Evolutionary conservation across 192 early-diverging fungal species (phyloP), one percentile per base, ranked within the genome.

Genomic region (Pilobolus umbonatus): DNA sequence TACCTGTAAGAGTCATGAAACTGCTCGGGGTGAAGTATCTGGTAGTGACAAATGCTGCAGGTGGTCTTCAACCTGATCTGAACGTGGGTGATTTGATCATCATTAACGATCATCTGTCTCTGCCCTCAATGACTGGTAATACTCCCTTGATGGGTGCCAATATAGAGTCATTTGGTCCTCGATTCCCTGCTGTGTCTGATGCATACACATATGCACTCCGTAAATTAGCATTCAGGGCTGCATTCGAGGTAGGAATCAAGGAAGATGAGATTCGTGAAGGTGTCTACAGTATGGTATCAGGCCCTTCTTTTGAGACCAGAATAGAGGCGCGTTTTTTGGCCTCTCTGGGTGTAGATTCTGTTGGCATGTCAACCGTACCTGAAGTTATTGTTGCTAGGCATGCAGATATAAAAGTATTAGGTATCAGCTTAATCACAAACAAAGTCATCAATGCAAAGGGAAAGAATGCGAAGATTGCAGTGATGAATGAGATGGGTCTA

Each of bases 341-440:
- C 7, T 17, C 28, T 8, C 64, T 87, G 17, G 90, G 90, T 29
- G 92, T 80, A 11, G 93, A 95, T 69, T 81, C 82, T 40, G 86
- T 97, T 10, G 93, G 93, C 19, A 92, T 94, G 85, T 88, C 85
- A 14, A 95, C 91, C 4, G 85, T 89, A 31, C 92, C 94, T 0
- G 94, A 96, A 58, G 87, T 93, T 15, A 72, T 94, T 40, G 83
- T 88, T n/a, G 93, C 93, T 17, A 76, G 83, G 11, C 93, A 96
- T 63, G 80, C 83, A 42, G 91, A 91, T 8, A 76, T 96, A 42
- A 75, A 81, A 35, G 86, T 94, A 4, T 64, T 96, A 38, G 91
- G 89, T 26, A 51, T 94, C 31, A 82, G 79, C 44, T 72, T 95
- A 60, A 83, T 95, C 36, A 94, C 94, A 14, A 92, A 88, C 62